A percentile compares a stretch with the other conserved stretches of the same genome.
phyloP scores from a whole-genome alignment of 2,329 filamentous ascomycete genomes.

The Aspergillus felis region DNA sequence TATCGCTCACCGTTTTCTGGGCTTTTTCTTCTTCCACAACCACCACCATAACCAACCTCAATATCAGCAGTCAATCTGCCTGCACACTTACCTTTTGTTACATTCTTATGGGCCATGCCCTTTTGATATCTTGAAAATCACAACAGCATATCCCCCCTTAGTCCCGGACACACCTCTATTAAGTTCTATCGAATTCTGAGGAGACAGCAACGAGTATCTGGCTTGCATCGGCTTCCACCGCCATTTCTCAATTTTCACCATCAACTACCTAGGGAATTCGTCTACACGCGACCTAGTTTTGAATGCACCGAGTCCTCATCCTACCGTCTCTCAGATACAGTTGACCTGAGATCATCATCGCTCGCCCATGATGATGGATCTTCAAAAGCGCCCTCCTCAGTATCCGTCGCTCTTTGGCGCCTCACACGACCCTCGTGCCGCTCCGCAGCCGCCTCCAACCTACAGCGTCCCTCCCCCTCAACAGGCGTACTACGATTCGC shows the following conservation, averaged over 20 bases:
- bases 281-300: neutral
- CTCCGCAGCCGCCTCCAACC: constrained; percentile 19
- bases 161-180: neutral
- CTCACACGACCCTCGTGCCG: constrained; percentile 25
- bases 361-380: constrained; percentile 22
- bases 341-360: neutral
- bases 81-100: neutral
- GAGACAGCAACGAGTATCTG: neutral
- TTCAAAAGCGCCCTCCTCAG: constrained; percentile 17
- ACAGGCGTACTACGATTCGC: constrained; percentile 5
- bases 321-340: neutral
- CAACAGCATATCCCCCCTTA: neutral
- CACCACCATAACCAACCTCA: neutral
- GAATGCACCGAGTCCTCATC: constrained; percentile 2
- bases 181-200: neutral
- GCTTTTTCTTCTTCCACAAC: constrained; percentile 6
- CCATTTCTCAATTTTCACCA: constrained; percentile 7
- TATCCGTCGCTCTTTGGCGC: constrained; percentile 29
- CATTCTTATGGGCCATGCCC: neutral
- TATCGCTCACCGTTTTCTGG: constrained; percentile 10
- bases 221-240: constrained; percentile 12
- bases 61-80: neutral
- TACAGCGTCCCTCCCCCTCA: constrained; percentile 3
- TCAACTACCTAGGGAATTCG: neutral
- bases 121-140: neutral